phyloP scores from a whole-genome alignment of 179 eudicot species.

The Carnegiea gigantea region DNA sequence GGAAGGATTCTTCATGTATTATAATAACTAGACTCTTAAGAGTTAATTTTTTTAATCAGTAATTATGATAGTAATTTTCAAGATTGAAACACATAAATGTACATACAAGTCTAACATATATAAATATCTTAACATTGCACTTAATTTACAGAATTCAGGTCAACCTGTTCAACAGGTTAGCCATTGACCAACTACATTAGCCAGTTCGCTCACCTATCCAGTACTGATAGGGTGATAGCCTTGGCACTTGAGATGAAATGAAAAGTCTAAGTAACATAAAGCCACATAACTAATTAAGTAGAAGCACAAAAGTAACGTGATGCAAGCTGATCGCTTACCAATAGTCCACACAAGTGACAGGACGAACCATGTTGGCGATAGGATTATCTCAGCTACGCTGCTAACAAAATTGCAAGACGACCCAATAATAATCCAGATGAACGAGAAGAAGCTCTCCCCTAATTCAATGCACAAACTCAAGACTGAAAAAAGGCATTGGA shows the following conservation, averaged over 20 bases:
- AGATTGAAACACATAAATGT: background rate
- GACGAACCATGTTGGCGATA: conserved; percentile 71
- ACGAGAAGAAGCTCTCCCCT: conserved; percentile 44
- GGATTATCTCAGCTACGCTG: conserved; percentile 49
- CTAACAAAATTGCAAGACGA: conserved; percentile 58
- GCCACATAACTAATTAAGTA: conserved; percentile 13
- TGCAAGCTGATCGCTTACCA: conserved; percentile 49
- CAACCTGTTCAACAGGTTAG: background rate
- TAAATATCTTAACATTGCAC: background rate
- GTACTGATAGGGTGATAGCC: background rate
- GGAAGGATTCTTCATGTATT: background rate
- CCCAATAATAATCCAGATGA: conserved; percentile 46
- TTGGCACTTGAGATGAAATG: background rate
- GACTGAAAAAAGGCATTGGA: conserved; percentile 53
- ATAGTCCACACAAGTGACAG: conserved; percentile 56
- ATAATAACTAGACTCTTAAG: background rate
- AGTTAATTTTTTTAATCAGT: background rate
- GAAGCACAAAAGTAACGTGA: background rate
- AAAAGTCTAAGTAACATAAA: background rate
- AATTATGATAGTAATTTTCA: too few species aligned
- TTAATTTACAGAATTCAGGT: background rate
- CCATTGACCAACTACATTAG: background rate
- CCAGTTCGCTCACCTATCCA: background rate
- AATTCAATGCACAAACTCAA: conserved; percentile 50
- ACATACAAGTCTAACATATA: too few species aligned